A percentile compares a stretch with the other conserved stretches of the same genome.
These are phyloP conservation scores for Colletotrichum sp. DNA, from an alignment of 2,329 filamentous ascomycete genomes.

Conservation along the genomic window DNA sequence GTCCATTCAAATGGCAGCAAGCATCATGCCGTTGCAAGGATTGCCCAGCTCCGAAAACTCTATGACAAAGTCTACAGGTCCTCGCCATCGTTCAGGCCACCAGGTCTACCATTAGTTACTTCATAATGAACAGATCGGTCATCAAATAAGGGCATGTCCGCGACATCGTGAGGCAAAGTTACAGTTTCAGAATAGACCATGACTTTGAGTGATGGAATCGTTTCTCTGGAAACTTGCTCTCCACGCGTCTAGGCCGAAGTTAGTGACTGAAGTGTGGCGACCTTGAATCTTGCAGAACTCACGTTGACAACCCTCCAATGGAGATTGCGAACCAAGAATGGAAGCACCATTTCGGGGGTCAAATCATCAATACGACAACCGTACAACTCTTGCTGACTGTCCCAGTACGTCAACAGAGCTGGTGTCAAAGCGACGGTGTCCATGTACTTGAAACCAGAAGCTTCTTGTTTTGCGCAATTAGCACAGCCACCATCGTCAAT, in stretches of 20 bases:
- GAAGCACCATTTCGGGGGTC: neutral
- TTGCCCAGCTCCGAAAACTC: neutral
- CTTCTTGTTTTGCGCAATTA: neutral
- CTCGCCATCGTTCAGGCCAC: neutral
- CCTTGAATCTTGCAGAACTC: neutral
- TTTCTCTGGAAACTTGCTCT: neutral
- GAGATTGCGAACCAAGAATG: neutral
- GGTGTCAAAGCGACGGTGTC: neutral
- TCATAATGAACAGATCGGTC: neutral
- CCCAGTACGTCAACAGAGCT: neutral
- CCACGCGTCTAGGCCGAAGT: neutral
- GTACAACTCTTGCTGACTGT: neutral
- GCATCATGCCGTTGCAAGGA: neutral
- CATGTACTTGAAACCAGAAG: neutral
- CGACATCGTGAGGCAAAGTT: neutral
- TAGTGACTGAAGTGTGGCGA: neutral
- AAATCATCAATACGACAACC: neutral
- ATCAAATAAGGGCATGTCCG: neutral
- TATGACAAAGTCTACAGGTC: neutral
- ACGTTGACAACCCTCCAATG: neutral
- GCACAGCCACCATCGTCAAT: neutral
- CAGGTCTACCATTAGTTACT: neutral
- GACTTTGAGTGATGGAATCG: neutral
- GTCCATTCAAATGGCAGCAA: neutral
- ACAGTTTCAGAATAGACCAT: neutral